Evolutionary conservation across 352 stramenopile genomes (phyloP), one percentile per base, ranked within the genome.

Genomic region (Plasmopara halstedii): DNA sequence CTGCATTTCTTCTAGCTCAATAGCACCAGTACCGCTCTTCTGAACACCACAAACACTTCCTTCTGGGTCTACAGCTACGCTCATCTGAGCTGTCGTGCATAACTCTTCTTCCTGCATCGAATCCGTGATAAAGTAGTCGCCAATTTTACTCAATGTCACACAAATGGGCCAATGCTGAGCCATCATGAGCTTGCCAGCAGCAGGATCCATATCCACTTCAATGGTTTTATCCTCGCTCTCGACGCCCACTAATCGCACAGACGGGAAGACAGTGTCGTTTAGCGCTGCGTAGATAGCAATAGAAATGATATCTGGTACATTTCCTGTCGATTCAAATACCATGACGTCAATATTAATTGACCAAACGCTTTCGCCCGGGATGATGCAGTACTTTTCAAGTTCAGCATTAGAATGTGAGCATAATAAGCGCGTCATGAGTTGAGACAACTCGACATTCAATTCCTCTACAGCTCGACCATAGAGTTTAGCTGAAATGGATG

Each of bases 221-320:
- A 90, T 78, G 6, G 70, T 73, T 51, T 84, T 83, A 51, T 86
- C 73, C 35, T 88, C 75, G 45, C 72, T 70, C 50, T 88, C 78
- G 11, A 85, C 73, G 25, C 75, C 76, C 17, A 85, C 73, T 21
- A 87, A 59, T 1, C 70, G 63, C 46, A 90, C 73, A n/a, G 61
- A 63, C 23, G 78, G 78, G 46, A 90, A 81, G 27, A 90, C 56
- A 21, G 78, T 90, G 56, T 88, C 74, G 48, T 82, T 83, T 17
- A 90, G 61, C 21, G 78, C 78, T n/a, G 73, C 75, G 56, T 90
- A 88, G 35, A 85, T 77, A 11, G 78, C 75, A 62, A 90, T 80
- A 26, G 75, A 86, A 42, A 90, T 85, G 32, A 88, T 46, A 23
- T 88, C 75, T 0, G 73, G 69, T 29, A 90, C 49, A 50, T 88